Conservation (phyloP, 2,329 filamentous ascomycete genomes). For the Clarireedia paspali region DNA sequence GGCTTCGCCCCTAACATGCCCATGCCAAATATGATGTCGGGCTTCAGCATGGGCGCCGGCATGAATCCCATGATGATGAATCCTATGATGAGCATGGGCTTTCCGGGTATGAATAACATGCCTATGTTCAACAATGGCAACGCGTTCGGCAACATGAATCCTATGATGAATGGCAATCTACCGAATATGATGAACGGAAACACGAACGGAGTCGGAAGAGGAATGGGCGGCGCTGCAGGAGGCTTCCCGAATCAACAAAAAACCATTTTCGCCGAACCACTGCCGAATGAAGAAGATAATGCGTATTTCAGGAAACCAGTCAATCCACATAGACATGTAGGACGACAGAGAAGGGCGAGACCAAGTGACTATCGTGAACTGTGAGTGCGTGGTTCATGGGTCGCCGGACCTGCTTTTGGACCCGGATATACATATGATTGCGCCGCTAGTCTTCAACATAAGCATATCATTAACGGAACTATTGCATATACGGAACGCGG, state of each 20-base stretch:
- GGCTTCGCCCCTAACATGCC: background rate
- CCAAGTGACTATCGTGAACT: constrained; percentile 82
- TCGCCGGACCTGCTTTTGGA: no score
- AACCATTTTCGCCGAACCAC: constrained; percentile 38
- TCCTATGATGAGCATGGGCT: constrained; percentile 25
- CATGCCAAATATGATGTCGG: constrained; percentile 27
- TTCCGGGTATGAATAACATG: constrained; percentile 34
- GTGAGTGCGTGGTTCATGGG: background rate
- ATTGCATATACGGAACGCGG: no score
- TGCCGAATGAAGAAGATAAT: constrained; percentile 66
- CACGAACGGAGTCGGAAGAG: constrained; percentile 28
- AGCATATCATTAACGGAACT: no score
- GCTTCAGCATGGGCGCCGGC: constrained; percentile 32
- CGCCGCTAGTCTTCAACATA: no score
- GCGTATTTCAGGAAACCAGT: constrained; percentile 95
- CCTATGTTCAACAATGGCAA: constrained; percentile 29
- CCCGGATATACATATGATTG: no score
- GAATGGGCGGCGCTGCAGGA: constrained; percentile 25
- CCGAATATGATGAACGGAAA: constrained; percentile 29
- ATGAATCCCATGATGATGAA: constrained; percentile 33
- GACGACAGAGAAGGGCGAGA: constrained; percentile 68
- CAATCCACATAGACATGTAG: constrained; percentile 85
- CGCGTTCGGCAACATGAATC: constrained; percentile 16
- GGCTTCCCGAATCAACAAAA: constrained; percentile 50
- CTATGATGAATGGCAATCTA: constrained; percentile 27